Evolutionary conservation across 768 basidiomycete species (phyloP), one percentile per base, ranked within the genome.

Genomic region (Cystofilobasidium capitatum): DNA sequence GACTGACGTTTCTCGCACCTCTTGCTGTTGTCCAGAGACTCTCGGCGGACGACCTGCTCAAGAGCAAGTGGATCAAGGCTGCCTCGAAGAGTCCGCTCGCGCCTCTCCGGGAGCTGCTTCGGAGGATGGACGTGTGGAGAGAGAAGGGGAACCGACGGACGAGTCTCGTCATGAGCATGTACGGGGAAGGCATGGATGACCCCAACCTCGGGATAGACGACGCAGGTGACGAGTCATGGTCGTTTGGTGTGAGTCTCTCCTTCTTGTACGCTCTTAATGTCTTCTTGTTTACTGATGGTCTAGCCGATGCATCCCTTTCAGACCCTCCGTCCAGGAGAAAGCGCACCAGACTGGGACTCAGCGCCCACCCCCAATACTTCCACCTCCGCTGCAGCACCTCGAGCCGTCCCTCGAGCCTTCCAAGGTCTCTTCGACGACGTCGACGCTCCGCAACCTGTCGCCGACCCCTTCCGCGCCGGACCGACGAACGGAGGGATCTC

Each of bases 41-140:
- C 20, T 82, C 86, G 2, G 91, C 96, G 16, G 96, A 98, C 66
- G 93, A 97, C 71, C 81, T 99, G 3, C 73, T 80, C 3, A 92
- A 88, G 35, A 71, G 74, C 26, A 93, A 88, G 74, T 98, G 94
- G 91, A 91, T 98, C 71, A 91, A 88, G 74, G 81, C 83, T 10
- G 76, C 84, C 7, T 79, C 84, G 10, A 93, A 87, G 80, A 78
- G 82, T 1, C 81, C 84, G 1, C 79, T 91, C 17, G 80, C 85
- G 0, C 79, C 83, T 22, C 79, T 98, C 22, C 86, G 86, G 71
- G 96, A 98, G 64, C 81, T 98, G 37, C 82, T 96, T 57, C 77
- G 83, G 31, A 86, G 86, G 29, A 86, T 91, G 60, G 85, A 92
- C 71, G 81, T 83, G 35, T 87, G 87, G 87, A 75, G 82, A 58